A percentile compares a stretch with the other conserved stretches of the same genome.
Evolutionary conservation across 2,329 filamentous ascomycete species (phyloP).

Genomic region (Mycosphaerella sp.): DNA sequence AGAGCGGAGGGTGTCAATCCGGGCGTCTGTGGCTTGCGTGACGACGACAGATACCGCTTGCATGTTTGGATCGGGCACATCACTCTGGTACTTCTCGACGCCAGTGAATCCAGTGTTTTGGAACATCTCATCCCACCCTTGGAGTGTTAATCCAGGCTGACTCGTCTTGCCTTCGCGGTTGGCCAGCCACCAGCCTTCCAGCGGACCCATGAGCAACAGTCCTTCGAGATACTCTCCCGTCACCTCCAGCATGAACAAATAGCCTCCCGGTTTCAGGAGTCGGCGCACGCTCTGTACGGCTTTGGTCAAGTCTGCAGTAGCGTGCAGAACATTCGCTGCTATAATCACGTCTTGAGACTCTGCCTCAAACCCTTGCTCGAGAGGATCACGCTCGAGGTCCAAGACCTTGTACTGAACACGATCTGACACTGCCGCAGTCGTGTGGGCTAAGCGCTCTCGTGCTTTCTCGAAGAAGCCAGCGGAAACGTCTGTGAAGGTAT

Average conservation of each 20-base stretch:
- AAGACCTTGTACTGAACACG: constrained; percentile 31
- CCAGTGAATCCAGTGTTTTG: constrained; percentile 33
- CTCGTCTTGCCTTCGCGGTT: constrained; percentile 26
- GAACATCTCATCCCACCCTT: constrained; percentile 34
- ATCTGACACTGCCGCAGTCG: constrained; percentile 14
- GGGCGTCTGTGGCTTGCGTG: constrained; percentile 15
- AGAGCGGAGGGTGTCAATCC: constrained; percentile 16
- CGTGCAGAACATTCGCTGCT: constrained; percentile 27
- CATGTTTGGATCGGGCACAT: constrained; percentile 12
- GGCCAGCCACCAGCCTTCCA: constrained; percentile 16
- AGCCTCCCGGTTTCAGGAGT: constrained; percentile 27
- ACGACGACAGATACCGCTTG: constrained; percentile 19
- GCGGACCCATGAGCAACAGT: constrained; percentile 14
- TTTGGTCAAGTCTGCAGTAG: constrained; percentile 20
- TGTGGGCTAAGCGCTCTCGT: constrained; percentile 16
- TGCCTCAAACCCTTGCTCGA: constrained; percentile 32
- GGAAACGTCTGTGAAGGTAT: constrained; percentile 45
- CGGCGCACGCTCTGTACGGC: constrained; percentile 22
- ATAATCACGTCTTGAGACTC: constrained; percentile 26
- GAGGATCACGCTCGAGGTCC: constrained; percentile 31
- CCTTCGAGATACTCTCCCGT: constrained; percentile 16
- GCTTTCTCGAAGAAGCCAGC: constrained; percentile 39
- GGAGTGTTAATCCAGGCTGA: constrained; percentile 26
- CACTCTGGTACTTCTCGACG: constrained; percentile 22
- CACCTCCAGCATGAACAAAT: constrained; percentile 23